phyloP scores from a whole-genome alignment of 371 early-diverging fungal species.

The Mucor piriformis region DNA sequence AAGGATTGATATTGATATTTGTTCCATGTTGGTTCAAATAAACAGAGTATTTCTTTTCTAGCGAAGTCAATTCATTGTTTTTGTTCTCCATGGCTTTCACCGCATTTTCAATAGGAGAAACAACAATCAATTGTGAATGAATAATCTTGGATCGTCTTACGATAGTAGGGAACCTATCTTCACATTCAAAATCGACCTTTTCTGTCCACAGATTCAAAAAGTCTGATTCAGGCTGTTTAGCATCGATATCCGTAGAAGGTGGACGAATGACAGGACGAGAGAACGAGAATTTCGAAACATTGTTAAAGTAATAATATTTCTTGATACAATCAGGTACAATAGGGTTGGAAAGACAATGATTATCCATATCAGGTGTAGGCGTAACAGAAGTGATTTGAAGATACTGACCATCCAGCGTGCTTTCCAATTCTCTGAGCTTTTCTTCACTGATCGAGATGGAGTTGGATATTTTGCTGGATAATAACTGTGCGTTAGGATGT shows the following conservation, averaged over 20 bases:
- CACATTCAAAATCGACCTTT: conserved; percentile 67
- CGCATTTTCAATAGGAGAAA: conserved; percentile 83
- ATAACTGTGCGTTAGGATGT: conserved; percentile 64
- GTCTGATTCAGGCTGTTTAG: conserved; percentile 56
- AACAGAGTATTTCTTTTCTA: conserved; percentile 59
- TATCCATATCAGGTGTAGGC: conserved; percentile 56
- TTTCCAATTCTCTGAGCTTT: conserved; percentile 51
- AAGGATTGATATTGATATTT: conserved; percentile 67
- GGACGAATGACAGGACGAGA: conserved; percentile 56
- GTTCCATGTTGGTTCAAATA: conserved; percentile 11
- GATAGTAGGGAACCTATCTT: conserved; percentile 73
- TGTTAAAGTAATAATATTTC: conserved; percentile 67
- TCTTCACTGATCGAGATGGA: conserved; percentile 43
- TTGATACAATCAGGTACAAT: conserved; percentile 52
- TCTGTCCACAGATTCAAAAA: conserved; percentile 81
- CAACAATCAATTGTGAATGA: conserved; percentile 47
- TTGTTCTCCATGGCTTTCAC: conserved; percentile 73
- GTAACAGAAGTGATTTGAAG: conserved; percentile 75
- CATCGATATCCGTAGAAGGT: neutral
- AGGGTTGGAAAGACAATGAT: conserved; percentile 34
- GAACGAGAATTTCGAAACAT: conserved; percentile 68
- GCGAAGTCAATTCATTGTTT: conserved; percentile 59
- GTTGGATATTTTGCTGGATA: conserved; percentile 47
- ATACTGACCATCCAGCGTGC: conserved; percentile 59
- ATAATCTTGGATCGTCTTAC: conserved; percentile 65